Conservation (phyloP, 176 grass and related monocot species). For the Poa annua region DNA sequence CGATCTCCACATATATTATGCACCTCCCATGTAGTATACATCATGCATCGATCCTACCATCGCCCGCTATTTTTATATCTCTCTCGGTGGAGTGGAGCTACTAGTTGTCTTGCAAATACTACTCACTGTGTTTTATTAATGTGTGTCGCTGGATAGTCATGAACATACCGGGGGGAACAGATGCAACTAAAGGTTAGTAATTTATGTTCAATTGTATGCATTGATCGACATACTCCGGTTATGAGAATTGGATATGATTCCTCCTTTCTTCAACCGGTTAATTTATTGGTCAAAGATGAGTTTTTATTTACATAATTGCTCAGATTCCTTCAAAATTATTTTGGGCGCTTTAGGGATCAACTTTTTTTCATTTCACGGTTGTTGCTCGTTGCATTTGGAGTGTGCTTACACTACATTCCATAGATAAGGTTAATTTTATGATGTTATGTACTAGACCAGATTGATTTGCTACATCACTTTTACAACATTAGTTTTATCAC, state of each 20-base stretch:
- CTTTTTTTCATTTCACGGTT: background rate
- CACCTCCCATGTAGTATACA: background rate
- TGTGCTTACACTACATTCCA: background rate
- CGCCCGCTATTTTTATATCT: background rate
- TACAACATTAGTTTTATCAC: background rate
- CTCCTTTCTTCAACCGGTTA: background rate
- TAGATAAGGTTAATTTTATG: background rate
- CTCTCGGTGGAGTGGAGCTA: background rate
- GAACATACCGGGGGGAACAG: conserved; percentile 79
- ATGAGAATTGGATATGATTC: background rate
- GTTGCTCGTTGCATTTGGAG: background rate
- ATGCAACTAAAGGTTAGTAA: conserved; percentile 57
- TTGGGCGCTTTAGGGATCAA: background rate
- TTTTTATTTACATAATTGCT: too few species aligned
- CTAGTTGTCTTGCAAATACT: background rate
- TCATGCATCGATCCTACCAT: background rate
- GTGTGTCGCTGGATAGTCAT: conserved; percentile 54
- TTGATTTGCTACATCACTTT: background rate
- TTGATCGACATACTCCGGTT: background rate
- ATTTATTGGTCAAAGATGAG: background rate
- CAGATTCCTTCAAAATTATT: too few species aligned
- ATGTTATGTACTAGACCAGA: background rate
- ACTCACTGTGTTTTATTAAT: background rate
- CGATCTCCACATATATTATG: background rate
- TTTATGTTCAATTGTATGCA: background rate